Conservation (phyloP, 2,329 filamentous ascomycete species). For the Orbilia ellipsospora region DNA sequence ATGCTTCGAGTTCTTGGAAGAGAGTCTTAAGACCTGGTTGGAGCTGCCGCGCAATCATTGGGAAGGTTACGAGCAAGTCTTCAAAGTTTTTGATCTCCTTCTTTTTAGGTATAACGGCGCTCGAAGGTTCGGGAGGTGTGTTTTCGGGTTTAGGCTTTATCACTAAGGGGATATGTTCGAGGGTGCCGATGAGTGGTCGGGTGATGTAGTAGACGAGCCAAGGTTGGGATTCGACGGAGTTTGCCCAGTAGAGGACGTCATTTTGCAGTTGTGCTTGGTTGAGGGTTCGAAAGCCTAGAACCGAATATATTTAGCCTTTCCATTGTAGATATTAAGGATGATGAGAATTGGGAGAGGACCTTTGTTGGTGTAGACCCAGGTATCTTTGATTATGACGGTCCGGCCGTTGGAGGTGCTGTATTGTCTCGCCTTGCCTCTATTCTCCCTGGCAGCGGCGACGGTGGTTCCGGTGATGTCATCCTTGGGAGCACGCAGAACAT, state of each 20-base stretch:
- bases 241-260: conserved; percentile 88
- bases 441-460: conserved; percentile 74
- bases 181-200: conserved; percentile 82
- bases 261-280: conserved; percentile 87
- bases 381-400: conserved; percentile 93
- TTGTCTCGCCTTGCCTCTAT: conserved; percentile 90
- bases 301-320: conserved; percentile 8
- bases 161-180: conserved; percentile 68
- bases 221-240: conserved; percentile 87
- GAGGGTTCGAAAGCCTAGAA: conserved; percentile 86
- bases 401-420: conserved; percentile 92
- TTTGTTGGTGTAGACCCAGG: conserved; percentile 94
- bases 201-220: conserved; percentile 99
- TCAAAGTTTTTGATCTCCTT: conserved; percentile 92
- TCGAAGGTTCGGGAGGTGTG: conserved; percentile 58
- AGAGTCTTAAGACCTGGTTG: conserved; percentile 87
- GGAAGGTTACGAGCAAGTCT: conserved; percentile 89
- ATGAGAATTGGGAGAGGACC: conserved; percentile 67
- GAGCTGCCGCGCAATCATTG: conserved; percentile 96
- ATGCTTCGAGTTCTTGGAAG: conserved; percentile 84
- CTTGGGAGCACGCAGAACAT: conserved; percentile 86
- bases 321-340: neutral
- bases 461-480: conserved; percentile 63
- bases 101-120: conserved; percentile 70
- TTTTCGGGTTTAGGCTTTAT: conserved; percentile 54